Evolutionary conservation across 2,329 filamentous ascomycete species (phyloP).

Genomic region (Exutisphaerella laricina): DNA sequence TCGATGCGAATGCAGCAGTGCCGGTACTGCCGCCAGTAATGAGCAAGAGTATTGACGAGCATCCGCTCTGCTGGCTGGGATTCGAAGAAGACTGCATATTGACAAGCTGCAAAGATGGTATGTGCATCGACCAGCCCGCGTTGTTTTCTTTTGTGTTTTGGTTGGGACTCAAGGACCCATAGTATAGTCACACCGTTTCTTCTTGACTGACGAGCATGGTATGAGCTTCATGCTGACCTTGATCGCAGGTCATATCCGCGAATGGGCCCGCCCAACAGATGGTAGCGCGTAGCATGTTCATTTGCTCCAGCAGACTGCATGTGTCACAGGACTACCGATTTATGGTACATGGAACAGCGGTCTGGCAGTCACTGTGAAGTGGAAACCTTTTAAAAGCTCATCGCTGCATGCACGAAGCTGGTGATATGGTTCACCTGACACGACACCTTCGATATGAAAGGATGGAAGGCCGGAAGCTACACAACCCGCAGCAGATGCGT

Average conservation of each 20-base stretch:
- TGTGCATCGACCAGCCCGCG: slow-evolving; percentile 36
- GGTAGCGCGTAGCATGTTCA: slow-evolving; percentile 5
- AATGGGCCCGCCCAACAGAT: slow-evolving; percentile 61
- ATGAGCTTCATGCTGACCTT: slow-evolving; percentile 13
- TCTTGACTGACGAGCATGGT: slow-evolving; percentile 2
- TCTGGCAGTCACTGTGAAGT: too few relatives aligned
- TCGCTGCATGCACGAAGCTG: too few relatives aligned
- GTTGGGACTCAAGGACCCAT: slow-evolving; percentile 14
- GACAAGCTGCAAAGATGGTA: slow-evolving; percentile 84
- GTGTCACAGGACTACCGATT: not conserved
- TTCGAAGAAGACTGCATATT: slow-evolving; percentile 92
- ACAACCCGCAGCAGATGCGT: too few relatives aligned
- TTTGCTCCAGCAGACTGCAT: too few relatives aligned
- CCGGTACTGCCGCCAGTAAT: slow-evolving; percentile 87
- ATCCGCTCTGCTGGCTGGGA: slow-evolving; percentile 84
- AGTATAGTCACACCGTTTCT: not conserved
- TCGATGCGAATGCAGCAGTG: slow-evolving; percentile 77
- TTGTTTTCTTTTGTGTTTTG: slow-evolving; percentile 6
- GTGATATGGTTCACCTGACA: too few relatives aligned
- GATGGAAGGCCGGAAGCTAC: too few relatives aligned
- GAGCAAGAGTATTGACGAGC: slow-evolving; percentile 76
- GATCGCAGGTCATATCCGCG: slow-evolving; percentile 62
- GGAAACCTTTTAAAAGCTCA: too few relatives aligned
- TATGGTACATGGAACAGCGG: too few relatives aligned
- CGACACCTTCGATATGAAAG: too few relatives aligned